Percentiles rank a stretch among this genome's conserved stretches.
Evolutionary conservation across 2,329 filamentous ascomycete species (phyloP).

Genomic region (Fusarium fracticaudum): DNA sequence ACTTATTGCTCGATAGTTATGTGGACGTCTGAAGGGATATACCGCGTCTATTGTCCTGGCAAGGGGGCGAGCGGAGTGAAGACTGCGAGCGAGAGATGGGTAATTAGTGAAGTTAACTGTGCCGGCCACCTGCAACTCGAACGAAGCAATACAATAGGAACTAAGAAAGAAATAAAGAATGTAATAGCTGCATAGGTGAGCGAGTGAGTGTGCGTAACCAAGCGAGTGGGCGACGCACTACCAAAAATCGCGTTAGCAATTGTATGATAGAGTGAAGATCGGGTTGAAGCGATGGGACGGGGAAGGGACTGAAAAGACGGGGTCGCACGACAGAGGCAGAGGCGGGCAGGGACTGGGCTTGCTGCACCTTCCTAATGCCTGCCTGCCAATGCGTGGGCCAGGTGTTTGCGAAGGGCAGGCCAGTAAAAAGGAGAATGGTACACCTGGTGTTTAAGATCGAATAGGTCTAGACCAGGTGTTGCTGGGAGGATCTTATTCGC

Average conservation of each 20-base stretch:
- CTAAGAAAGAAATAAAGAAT: slow-evolving; percentile 30
- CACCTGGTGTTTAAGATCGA: slow-evolving; percentile 25
- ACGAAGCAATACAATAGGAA: slow-evolving; percentile 16
- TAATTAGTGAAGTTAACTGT: slow-evolving; percentile 25
- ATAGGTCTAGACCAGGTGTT: slow-evolving; percentile 20
- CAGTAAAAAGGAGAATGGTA: slow-evolving; percentile 29
- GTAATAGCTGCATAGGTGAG: slow-evolving; percentile 16
- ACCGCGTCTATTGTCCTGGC: slow-evolving; percentile 28
- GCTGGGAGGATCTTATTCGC: slow-evolving; percentile 13
- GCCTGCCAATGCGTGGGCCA: slow-evolving; percentile 30
- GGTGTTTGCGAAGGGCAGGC: slow-evolving; percentile 26
- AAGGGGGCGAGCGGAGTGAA: slow-evolving; percentile 23
- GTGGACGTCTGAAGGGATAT: slow-evolving; percentile 19
- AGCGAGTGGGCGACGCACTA: slow-evolving; percentile 39
- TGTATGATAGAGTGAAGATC: slow-evolving; percentile 33
- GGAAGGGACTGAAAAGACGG: slow-evolving; percentile 29
- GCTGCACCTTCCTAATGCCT: slow-evolving; percentile 35
- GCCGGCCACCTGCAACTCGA: neutral
- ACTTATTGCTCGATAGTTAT: neutral
- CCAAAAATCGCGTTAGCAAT: slow-evolving; percentile 36
- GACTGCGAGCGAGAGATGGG: slow-evolving; percentile 22
- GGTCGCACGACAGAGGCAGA: slow-evolving; percentile 32
- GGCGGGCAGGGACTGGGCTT: slow-evolving; percentile 29
- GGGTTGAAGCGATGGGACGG: slow-evolving; percentile 24
- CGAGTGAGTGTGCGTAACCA: slow-evolving; percentile 36